Percentiles rank a stretch among this genome's conserved stretches.
These are phyloP conservation scores for Candida pseudoglaebosa DNA, from an alignment of 805 yeast species.

Conservation along the genomic window DNA sequence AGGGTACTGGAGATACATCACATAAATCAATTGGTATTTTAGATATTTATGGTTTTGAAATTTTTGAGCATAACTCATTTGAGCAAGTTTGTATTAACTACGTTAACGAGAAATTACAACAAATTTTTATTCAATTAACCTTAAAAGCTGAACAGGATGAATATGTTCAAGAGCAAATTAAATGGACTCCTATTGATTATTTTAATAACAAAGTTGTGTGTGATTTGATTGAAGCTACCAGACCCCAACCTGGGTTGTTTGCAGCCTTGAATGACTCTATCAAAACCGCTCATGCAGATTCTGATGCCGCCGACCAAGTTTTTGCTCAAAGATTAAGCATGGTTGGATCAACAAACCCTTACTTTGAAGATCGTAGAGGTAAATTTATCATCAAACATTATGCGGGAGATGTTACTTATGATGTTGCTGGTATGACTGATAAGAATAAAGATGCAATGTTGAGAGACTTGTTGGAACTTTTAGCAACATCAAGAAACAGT, in stretches of 20 bases:
- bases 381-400: conserved; percentile 92
- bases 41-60: conserved; percentile 95
- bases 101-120: conserved; percentile 94
- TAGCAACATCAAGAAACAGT: conserved; percentile 64
- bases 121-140: conserved; percentile 92
- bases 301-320: conserved; percentile 93
- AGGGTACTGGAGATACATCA: conserved; percentile 34
- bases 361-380: conserved; percentile 82
- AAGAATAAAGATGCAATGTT: conserved; percentile 93
- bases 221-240: conserved; percentile 86
- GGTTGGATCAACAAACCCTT: conserved; percentile 72
- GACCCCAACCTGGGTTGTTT: conserved; percentile 91
- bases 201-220: conserved; percentile 96
- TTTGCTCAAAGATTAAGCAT: conserved; percentile 87
- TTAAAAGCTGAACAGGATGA: conserved; percentile 97
- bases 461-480: conserved; percentile 78
- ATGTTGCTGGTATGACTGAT: conserved; percentile 86
- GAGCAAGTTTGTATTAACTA: conserved; percentile 95
- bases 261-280: conserved; percentile 95
- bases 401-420: conserved; percentile 98
- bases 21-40: conserved; percentile 83
- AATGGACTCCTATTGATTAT: conserved; percentile 97
- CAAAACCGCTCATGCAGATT: conserved; percentile 98
- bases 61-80: conserved; percentile 90
- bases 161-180: conserved; percentile 88